These are phyloP conservation scores for Apiospora phragmitis DNA, from an alignment of 2,329 filamentous ascomycete genomes.

Conservation along the genomic window DNA sequence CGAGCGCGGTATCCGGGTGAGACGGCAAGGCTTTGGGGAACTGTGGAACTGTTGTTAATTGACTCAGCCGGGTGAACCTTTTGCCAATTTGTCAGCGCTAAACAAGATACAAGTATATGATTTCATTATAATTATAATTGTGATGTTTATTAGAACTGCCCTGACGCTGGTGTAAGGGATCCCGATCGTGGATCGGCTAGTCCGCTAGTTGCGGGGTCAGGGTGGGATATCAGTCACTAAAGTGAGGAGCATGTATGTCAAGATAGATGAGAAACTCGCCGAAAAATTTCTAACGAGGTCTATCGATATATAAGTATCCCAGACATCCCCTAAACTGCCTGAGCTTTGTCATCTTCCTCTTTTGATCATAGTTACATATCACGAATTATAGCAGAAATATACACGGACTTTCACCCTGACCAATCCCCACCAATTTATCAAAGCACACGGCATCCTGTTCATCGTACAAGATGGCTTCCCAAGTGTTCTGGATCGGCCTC, in stretches of 20 bases:
- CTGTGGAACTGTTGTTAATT: not conserved
- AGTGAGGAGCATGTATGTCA: not conserved
- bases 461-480: slow-evolving; percentile 50
- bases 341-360: not conserved
- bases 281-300: not conserved
- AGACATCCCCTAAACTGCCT: not conserved
- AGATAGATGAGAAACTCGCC: not conserved
- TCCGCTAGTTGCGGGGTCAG: not conserved
- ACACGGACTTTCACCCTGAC: not conserved
- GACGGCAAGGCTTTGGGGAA: not conserved
- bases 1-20: not conserved
- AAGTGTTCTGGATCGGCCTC: slow-evolving; percentile 77
- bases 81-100: not conserved
- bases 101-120: not conserved
- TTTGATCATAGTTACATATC: not conserved
- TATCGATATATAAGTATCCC: not conserved
- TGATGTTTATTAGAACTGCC: not conserved
- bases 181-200: not conserved
- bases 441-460: not conserved
- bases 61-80: not conserved
- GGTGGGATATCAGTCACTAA: not conserved
- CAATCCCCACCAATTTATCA: not conserved
- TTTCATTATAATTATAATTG: not conserved
- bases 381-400: no score
- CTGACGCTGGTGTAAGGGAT: not conserved